Conservation (phyloP, 108 stramenopile species). For the Cyclostephanos invisitatus region DNA sequence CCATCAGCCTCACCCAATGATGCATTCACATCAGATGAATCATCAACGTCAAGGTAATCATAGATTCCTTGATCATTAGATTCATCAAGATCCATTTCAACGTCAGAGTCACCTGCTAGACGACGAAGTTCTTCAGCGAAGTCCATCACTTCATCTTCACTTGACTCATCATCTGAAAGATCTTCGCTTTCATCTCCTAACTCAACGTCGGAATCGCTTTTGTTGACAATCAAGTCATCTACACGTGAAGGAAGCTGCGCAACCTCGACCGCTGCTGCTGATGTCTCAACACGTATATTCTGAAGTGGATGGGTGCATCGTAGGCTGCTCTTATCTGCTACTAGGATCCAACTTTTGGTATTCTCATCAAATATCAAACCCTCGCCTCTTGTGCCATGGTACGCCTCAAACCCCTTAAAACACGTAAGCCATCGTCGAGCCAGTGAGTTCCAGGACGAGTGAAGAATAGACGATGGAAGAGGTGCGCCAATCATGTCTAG, state of each 20-base stretch:
- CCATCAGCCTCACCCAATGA: conserved; percentile 36
- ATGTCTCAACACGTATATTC: conserved; percentile 48
- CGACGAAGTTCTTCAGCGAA: conserved; percentile 48
- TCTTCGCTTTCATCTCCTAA: conserved; percentile 33
- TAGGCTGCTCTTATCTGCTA: conserved; percentile 1
- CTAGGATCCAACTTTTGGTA: conserved; percentile 29
- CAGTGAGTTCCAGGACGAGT: conserved; percentile 51
- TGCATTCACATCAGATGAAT: conserved; percentile 44
- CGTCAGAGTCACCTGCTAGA: conserved; percentile 17
- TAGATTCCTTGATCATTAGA: conserved; percentile 12
- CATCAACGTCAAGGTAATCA: conserved; percentile 40
- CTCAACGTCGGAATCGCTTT: conserved; percentile 14
- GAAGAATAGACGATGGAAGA: conserved; percentile 62
- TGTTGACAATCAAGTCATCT: conserved; percentile 10
- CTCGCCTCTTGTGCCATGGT: conserved; percentile 76
- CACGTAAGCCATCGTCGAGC: conserved; percentile 68
- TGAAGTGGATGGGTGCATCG: conserved; percentile 10
- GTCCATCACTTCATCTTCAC: conserved; percentile 66
- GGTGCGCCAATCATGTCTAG: conserved; percentile 72
- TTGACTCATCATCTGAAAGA: conserved; percentile 13
- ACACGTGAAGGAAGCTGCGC: conserved; percentile 22
- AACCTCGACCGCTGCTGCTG: conserved; percentile 44
- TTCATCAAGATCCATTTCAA: conserved; percentile 47
- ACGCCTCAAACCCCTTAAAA: conserved; percentile 57
- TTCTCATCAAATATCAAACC: conserved; percentile 45